Base-by-base conservation (phyloP, 495 filamentous ascomycete genomes). In the Darksidea phi region DNA sequence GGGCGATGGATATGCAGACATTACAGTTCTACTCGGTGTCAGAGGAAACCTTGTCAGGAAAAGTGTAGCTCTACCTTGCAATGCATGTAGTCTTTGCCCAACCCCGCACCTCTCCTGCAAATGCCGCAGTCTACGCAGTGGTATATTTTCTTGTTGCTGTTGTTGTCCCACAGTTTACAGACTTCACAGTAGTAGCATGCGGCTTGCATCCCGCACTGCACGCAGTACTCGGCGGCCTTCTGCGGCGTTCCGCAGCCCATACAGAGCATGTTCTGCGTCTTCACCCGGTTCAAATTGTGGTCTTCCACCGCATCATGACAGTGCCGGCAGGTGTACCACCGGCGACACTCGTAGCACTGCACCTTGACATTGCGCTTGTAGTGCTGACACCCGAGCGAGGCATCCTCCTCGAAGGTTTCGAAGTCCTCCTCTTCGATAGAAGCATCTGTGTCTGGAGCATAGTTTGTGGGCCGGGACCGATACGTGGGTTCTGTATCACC, bases 111-210 rank as follows among this genome's bases (percentile, higher is more conserved):
- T 46, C 93, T 86, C 55, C 94, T 81, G 71, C 94, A 99, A 63
- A 99, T 94, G 0, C 94, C 94, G 75, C 94, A 99, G 70, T 97
- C 94, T 67, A 86, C 80, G 73, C 94, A 99, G 72, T 99, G 94
- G 69, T 99, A 99, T 45, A 97, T 96, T 67, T 86, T 86, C 73
- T 95, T 97, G 63, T 85, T 85, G 36, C 83, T 80, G 66, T 96
- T 91, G 67, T 97, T 88, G 70, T 97, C 92, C 95, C 95, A 99
- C 1, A 99, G 79, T 73, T 97, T 96, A 80, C 94, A 97, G 57
- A 91, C 87, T 48, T 84, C 81, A 74, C 95, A 99, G 68, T 94
- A 99, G 75, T 97, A 97, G 70, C 86, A 88, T n/a, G 91, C 89
- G 17, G 87, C 85, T 51, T 82, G 83, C 67, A 86, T 82, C 32